Percentiles rank a stretch among this genome's conserved stretches.
Evolutionary conservation across 2,329 filamentous ascomycete species (phyloP).

Genomic region (Nemania sp.): DNA sequence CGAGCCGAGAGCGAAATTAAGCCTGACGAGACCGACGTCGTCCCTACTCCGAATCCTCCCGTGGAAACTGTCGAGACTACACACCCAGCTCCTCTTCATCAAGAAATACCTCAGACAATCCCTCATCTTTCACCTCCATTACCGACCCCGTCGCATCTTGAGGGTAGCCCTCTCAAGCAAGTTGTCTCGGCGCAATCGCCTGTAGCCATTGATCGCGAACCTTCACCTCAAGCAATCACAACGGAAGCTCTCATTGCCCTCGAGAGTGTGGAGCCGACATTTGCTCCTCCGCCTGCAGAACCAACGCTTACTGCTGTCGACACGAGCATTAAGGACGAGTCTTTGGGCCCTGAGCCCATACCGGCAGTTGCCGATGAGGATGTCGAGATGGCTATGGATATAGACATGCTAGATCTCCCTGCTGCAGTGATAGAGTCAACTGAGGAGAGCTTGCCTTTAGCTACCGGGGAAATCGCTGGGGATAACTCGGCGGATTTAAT

Average conservation of each 20-base stretch:
- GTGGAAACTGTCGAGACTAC: slow-evolving; percentile 23
- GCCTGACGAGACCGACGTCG: slow-evolving; percentile 40
- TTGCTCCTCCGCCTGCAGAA: slow-evolving; percentile 1
- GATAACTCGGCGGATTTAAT: neutral
- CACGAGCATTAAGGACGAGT: neutral
- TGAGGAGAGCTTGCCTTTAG: neutral
- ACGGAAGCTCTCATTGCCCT: neutral
- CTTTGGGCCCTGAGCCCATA: neutral
- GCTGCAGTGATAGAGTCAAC: neutral
- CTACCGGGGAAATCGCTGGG: neutral
- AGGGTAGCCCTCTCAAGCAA: slow-evolving; percentile 28
- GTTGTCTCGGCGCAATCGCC: slow-evolving; percentile 26
- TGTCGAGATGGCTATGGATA: neutral
- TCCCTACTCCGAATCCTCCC: slow-evolving; percentile 35
- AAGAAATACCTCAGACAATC: slow-evolving; percentile 8
- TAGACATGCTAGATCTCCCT: slow-evolving; percentile 17
- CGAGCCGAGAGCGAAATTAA: slow-evolving; percentile 39
- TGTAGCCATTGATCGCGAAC: neutral
- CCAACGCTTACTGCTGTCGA: slow-evolving; percentile 1
- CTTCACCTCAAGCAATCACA: neutral
- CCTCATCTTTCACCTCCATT: slow-evolving; percentile 13
- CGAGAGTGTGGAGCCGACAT: neutral
- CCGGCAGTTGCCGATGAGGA: neutral
- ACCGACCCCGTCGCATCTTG: slow-evolving; percentile 16
- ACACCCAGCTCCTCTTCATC: slow-evolving; percentile 26